Conservation (phyloP, 805 yeast species). For the Nematodospora valgi region DNA sequence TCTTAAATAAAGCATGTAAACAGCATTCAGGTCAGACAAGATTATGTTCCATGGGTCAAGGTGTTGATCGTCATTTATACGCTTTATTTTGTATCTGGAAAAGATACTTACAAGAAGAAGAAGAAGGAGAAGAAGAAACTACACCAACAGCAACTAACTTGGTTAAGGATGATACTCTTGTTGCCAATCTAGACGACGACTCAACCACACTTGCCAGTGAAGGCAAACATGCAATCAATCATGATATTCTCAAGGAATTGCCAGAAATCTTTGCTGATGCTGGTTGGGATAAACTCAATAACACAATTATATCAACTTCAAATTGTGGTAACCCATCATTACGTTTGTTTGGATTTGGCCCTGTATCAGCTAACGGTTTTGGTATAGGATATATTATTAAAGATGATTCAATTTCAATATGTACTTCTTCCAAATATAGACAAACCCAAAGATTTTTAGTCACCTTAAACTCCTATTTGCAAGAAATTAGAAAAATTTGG, state of each 20-base stretch:
- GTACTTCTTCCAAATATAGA: conserved; percentile 59
- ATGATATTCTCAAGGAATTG: conserved; percentile 27
- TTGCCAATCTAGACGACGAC: conserved; percentile 13
- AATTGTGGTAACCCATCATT: conserved; percentile 62
- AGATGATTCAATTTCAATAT: conserved; percentile 49
- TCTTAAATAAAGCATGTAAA: conserved; percentile 65
- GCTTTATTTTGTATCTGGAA: conserved; percentile 89
- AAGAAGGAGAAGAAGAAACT: conserved; percentile 10
- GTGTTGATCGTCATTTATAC: conserved; percentile 90
- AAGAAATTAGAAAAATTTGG: conserved; percentile 38
- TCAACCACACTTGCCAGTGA: conserved; percentile 20
- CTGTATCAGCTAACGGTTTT: conserved; percentile 55
- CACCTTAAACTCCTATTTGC: conserved; percentile 48
- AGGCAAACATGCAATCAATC: not conserved
- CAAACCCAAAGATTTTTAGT: conserved; percentile 55
- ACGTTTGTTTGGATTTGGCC: conserved; percentile 57
- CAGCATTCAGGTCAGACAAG: conserved; percentile 67
- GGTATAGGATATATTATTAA: conserved; percentile 56
- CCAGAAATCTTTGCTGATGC: conserved; percentile 80
- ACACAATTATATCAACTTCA: conserved; percentile 66
- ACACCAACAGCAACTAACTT: conserved; percentile 9
- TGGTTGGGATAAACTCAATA: conserved; percentile 85
- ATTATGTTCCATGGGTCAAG: conserved; percentile 70
- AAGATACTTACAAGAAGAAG: conserved; percentile 41
- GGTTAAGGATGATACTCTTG: conserved; percentile 10